Conservation (phyloP, 2,329 filamentous ascomycete genomes). For the Grosmannia clavigera region DNA sequence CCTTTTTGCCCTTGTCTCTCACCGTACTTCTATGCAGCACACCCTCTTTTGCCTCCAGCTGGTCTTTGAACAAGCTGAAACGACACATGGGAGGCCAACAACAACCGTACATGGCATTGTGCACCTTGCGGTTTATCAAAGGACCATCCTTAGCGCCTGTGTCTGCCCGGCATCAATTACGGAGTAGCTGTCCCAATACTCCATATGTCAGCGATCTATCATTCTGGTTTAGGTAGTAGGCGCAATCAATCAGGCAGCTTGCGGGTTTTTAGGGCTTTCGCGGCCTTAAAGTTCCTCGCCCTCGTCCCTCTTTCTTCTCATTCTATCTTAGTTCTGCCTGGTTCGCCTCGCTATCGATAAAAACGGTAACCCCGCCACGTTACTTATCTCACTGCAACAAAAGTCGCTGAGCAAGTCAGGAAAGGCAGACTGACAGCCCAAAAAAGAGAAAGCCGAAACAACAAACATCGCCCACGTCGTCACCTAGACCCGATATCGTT, state of each 20-base stretch:
- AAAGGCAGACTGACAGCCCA: not conserved
- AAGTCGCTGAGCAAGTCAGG: not conserved
- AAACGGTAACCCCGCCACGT: not conserved
- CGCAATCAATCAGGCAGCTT: not conserved
- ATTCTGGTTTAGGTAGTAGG: not conserved
- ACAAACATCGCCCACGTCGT: not conserved
- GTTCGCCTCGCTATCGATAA: slow-evolving; percentile 1
- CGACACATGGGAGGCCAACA: not conserved
- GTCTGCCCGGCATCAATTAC: not conserved
- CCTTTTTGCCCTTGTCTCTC: too few species aligned
- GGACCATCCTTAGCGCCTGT: not conserved
- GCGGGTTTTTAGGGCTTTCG: not conserved
- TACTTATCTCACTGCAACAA: not conserved
- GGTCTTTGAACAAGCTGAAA: not conserved
- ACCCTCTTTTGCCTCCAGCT: too few species aligned
- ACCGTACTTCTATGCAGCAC: too few species aligned
- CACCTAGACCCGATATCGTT: not conserved
- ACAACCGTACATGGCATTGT: not conserved
- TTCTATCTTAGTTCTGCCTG: not conserved
- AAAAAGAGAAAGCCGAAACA: not conserved
- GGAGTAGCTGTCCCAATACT: not conserved
- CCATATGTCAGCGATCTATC: not conserved
- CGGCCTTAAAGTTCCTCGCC: not conserved
- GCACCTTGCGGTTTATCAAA: not conserved
- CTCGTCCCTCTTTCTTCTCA: not conserved